Conservation (phyloP, 192 early-diverging fungal species). For the Chytriomyces hyalinus region DNA sequence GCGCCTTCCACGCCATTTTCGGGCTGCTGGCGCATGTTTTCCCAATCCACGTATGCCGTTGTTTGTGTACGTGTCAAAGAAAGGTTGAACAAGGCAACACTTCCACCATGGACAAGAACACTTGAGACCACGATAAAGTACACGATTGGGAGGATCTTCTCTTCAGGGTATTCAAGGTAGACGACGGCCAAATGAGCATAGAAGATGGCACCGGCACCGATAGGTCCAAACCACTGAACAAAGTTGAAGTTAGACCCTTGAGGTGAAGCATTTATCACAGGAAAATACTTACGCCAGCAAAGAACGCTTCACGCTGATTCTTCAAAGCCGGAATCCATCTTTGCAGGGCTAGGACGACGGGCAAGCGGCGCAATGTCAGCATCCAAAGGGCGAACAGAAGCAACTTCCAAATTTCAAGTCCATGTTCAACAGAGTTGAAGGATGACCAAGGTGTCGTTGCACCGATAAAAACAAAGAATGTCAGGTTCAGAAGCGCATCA, state of each 20-base stretch:
- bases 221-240: constrained; percentile 83
- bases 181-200: constrained; percentile 58
- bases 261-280: neutral
- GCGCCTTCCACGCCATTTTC: neutral
- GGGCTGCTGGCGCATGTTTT: neutral
- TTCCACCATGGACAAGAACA: constrained; percentile 82
- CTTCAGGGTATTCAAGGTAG: constrained; percentile 19
- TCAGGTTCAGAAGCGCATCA: constrained; percentile 83
- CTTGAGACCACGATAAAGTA: constrained; percentile 75
- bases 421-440: constrained; percentile 54
- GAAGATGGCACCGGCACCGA: constrained; percentile 72
- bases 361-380: constrained; percentile 73
- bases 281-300: constrained; percentile 50
- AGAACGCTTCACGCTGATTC: constrained; percentile 75
- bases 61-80: constrained; percentile 25
- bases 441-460: constrained; percentile 74
- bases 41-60: neutral
- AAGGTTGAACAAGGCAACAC: constrained; percentile 70
- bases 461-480: constrained; percentile 90
- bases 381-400: constrained; percentile 66
- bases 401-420: constrained; percentile 72
- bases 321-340: constrained; percentile 73
- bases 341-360: constrained; percentile 65
- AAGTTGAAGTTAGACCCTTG: neutral
- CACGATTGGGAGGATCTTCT: constrained; percentile 39